Evolutionary conservation across 2,329 filamentous ascomycete species (phyloP).

Genomic region (Graphilbum ipis-grandicollis): DNA sequence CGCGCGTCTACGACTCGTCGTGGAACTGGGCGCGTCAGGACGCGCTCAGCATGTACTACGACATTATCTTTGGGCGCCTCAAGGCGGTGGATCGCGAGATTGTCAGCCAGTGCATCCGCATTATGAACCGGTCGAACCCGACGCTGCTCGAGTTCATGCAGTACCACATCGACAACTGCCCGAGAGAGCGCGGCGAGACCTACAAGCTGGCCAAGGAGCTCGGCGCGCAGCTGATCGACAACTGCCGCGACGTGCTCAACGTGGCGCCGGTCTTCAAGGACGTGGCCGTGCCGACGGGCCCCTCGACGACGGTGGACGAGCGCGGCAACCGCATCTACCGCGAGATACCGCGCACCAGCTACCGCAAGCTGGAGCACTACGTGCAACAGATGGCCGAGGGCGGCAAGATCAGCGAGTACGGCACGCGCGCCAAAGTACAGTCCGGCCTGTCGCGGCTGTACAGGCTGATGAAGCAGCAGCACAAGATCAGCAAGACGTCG

Average conservation of each 20-base stretch:
- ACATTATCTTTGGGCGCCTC: constrained; percentile 93
- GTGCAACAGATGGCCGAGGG: constrained; percentile 97
- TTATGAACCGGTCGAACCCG: constrained; percentile 98
- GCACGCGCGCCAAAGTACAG: constrained; percentile 94
- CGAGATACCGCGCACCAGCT: constrained; percentile 71
- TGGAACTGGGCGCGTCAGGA: constrained; percentile 99
- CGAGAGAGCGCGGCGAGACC: constrained; percentile 88
- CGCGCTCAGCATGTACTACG: constrained; percentile 95
- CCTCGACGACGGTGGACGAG: constrained; percentile 79
- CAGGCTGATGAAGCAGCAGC: constrained; percentile 95
- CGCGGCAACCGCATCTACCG: constrained; percentile 86
- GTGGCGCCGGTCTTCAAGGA: constrained; percentile 88
- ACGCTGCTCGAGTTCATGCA: constrained; percentile 97
- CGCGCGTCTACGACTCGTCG: constrained; percentile 89
- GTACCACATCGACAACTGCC: constrained; percentile 98
- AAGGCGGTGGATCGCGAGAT: constrained; percentile 92
- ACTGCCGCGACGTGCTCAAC: constrained; percentile 83
- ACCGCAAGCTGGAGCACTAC: constrained; percentile 95
- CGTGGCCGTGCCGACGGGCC: constrained; percentile 78
- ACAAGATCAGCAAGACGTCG: constrained; percentile 91
- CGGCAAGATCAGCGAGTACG: constrained; percentile 96
- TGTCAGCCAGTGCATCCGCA: constrained; percentile 93
- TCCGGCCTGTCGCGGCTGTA: constrained; percentile 90
- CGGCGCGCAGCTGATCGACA: constrained; percentile 83
- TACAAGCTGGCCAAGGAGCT: constrained; percentile 96